Evolutionary conservation across 2,329 filamentous ascomycete species (phyloP), one percentile per base, ranked within the genome.

Genomic region (Sclerotinia sclerotiorum): DNA sequence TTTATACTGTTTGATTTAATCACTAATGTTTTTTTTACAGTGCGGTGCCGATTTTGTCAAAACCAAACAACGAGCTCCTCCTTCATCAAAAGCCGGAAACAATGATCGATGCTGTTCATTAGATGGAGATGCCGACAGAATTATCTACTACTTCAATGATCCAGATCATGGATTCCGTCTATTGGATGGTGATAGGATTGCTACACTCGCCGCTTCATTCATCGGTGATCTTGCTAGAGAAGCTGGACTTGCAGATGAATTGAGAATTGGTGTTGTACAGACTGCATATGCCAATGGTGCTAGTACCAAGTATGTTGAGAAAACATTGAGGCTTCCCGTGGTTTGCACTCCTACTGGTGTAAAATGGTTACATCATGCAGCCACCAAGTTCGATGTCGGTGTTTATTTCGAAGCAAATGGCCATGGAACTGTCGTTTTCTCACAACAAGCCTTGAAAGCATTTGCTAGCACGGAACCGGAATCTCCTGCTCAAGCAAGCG

Each of bases 371-470:
- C 95, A 99, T 81, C 95, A 98, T 77, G 95, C 93, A n/a, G 95
- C 95, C 51, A 89, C 92, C 76, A 92, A 94, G 73, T 97, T 96
- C 75, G 95, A 99, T 76, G 89, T 98, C 67, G 95, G 95, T 68
- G 93, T 98, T 65, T 99, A 99, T 83, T 99, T 99, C 76, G 95
- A 99, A 82, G 95, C 95, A 72, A 99, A 99, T 78, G 95, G 95
- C 42, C 95, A 99, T 80, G 95, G 95, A 73, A 99, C 95, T 13
- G 91, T 98, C 48, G 89, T 98, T 67, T 99, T 99, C 84, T 97
- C 92, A 0, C 87, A 90, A 69, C 88, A 92, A 69, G 94, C 94
- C 5, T 83, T 94, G 58, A 89, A 90, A 74, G 85, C 87, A 61
- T 96, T 99, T 81, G 85, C 85, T 73, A 90, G 87, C 75, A 90